Evolutionary conservation across 768 basidiomycete genomes (phyloP).

Genomic region (Porphyrellus cyaneotinctus): DNA sequence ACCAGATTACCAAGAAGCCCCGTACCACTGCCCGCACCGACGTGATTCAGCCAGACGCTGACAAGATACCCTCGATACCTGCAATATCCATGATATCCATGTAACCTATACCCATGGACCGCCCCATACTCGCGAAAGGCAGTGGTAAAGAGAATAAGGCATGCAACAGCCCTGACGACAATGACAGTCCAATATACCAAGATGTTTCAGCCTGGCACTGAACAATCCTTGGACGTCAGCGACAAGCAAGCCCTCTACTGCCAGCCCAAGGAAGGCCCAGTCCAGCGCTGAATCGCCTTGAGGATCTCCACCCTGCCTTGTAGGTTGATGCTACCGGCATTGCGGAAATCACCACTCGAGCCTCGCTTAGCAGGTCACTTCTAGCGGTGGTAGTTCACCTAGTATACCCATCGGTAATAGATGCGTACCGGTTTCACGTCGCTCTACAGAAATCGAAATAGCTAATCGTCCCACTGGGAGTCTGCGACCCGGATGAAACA

Average conservation of each 20-base stretch:
- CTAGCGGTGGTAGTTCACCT: not conserved
- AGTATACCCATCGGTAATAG: not conserved
- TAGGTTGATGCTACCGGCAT: constrained; percentile 12
- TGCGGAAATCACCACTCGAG: constrained; percentile 1
- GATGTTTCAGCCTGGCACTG: constrained; percentile 1
- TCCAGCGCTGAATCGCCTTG: constrained; percentile 3
- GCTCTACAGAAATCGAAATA: no score
- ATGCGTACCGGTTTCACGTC: not conserved
- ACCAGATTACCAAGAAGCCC: not conserved
- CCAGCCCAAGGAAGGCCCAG: constrained; percentile 5
- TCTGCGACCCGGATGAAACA: no score
- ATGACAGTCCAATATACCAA: constrained; percentile 1
- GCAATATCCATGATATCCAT: constrained; percentile 1
- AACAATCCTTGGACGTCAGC: not conserved
- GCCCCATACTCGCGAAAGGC: not conserved
- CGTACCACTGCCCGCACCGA: not conserved
- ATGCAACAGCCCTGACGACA: not conserved
- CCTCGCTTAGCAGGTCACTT: not conserved
- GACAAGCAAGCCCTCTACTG: constrained; percentile 2
- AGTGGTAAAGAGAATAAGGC: constrained; percentile 18
- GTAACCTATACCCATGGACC: not conserved
- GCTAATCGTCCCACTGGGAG: no score
- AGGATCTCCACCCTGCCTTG: constrained; percentile 1
- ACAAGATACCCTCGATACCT: not conserved
- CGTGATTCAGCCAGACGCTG: no score